Evolutionary conservation across 169 alveolate genomes (phyloP).

Genomic region (Eimeria tenella): DNA sequence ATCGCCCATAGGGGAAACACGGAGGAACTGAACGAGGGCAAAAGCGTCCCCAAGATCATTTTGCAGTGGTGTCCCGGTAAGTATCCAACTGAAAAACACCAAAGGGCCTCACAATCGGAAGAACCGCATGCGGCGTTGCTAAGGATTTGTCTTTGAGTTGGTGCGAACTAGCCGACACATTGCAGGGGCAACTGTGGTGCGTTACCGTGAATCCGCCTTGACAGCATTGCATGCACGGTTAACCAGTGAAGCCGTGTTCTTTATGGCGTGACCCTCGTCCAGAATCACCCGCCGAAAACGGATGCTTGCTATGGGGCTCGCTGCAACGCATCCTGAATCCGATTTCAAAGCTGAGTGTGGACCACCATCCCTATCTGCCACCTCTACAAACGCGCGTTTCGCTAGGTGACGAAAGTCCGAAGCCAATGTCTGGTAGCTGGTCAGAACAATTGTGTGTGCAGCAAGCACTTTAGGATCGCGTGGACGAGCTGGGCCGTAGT

Average conservation of each 20-base stretch:
- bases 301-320: slow-evolving; percentile 84
- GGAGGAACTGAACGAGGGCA: slow-evolving; percentile 90
- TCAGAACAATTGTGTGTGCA: slow-evolving; percentile 86
- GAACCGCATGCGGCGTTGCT: neutral
- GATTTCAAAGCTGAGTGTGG: slow-evolving; percentile 21
- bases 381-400: neutral
- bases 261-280: slow-evolving; percentile 95
- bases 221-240: slow-evolving; percentile 89
- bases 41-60: slow-evolving; percentile 93
- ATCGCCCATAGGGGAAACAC: slow-evolving; percentile 91
- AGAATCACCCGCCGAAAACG: slow-evolving; percentile 91
- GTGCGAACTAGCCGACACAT: neutral
- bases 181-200: neutral
- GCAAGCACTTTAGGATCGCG: slow-evolving; percentile 80
- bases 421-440: slow-evolving; percentile 90
- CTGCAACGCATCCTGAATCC: neutral
- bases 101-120: neutral
- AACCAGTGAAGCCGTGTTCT: slow-evolving; percentile 87
- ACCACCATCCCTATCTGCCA: neutral
- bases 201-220: slow-evolving; percentile 85
- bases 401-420: slow-evolving; percentile 82
- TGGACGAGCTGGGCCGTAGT: slow-evolving; percentile 82
- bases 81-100: slow-evolving; percentile 86
- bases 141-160: neutral
- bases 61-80: slow-evolving; percentile 97